A percentile compares a stretch with the other conserved stretches of the same genome.
Evolutionary conservation across 2,329 filamentous ascomycete genomes (phyloP).

Genomic region (Sarocladium brachiariae): DNA sequence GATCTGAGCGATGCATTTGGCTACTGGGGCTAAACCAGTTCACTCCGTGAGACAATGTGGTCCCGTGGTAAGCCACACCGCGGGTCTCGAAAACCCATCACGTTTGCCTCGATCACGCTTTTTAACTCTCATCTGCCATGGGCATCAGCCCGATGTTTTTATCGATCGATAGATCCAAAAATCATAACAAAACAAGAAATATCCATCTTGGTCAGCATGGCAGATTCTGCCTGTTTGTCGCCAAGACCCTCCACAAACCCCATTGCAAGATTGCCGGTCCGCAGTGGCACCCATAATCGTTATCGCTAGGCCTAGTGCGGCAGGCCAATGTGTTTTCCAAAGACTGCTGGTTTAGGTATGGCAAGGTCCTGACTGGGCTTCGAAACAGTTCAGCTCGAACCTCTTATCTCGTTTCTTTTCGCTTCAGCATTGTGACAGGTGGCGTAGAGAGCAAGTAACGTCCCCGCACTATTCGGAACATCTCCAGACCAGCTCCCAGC

Average conservation of each 20-base stretch:
- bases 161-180: background rate
- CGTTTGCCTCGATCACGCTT: background rate
- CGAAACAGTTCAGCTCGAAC: constrained; percentile 3
- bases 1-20: constrained; percentile 4
- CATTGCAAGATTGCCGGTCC: constrained; percentile 6
- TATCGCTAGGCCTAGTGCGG: constrained; percentile 7
- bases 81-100: background rate
- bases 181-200: constrained; percentile 4
- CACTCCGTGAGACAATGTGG: constrained; percentile 6
- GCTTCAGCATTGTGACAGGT: too few species aligned
- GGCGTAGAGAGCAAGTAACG: too few species aligned
- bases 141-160: background rate
- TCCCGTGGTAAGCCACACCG: background rate
- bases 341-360: background rate
- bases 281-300: background rate
- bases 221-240: background rate
- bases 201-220: background rate
- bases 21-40: background rate
- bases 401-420: constrained; percentile 3
- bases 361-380: constrained; percentile 1
- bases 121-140: constrained; percentile 1
- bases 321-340: background rate
- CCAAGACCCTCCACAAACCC: background rate
- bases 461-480: too few species aligned
- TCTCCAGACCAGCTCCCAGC: too few species aligned